Evolutionary conservation across 768 basidiomycete genomes (phyloP), one percentile per base, ranked within the genome.

Genomic region (Mrakia blollopis): DNA sequence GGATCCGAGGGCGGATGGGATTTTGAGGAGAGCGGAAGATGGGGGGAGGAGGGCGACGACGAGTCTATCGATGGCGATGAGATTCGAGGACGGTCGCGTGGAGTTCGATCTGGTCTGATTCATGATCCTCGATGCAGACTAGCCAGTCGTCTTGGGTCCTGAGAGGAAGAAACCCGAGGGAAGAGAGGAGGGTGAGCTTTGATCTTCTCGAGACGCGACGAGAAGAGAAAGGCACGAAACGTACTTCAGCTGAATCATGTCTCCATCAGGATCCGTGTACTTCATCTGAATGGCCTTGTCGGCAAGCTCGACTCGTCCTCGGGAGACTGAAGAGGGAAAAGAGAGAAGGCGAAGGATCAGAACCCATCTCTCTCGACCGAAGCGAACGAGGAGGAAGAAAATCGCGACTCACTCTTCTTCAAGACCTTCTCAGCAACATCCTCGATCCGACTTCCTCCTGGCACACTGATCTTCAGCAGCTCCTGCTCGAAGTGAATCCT

Each of bases 401-500:
- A 13, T 2, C 18, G 3, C 47, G 18, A 50, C 72, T 39, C 67
- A 77, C 76, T 57, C 72, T 78, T 78, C 69, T 62, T 71, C 30
- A 70, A 23, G 32, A 78, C 77, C 5, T 54, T 44, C 3, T 71
- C 69, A 8, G 61, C 30, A 35, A 78, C 63, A n/a, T 71, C 73
- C 10, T 68, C 72, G 18, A 74, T 68, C 28, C 16, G 16, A 10
- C 50, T 61, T 30, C 63, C 54, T 4, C 37, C 39, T 13, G 62
- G 72, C 5, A 78, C 50, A n/a, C 65, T 61, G 50, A 78, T 70
- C 47, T 57, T 65, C 32, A 74, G 57, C 30, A 68, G 54, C 18
- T 68, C 72, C 39, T 70, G 41, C 47, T 65, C 77, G 44, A 74
- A 78, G 77, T 78, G 77, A 47, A 78, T 78, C 21, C 72, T 30